Conservation (phyloP, 2,329 filamentous ascomycete genomes). For the Phoma sp. region DNA sequence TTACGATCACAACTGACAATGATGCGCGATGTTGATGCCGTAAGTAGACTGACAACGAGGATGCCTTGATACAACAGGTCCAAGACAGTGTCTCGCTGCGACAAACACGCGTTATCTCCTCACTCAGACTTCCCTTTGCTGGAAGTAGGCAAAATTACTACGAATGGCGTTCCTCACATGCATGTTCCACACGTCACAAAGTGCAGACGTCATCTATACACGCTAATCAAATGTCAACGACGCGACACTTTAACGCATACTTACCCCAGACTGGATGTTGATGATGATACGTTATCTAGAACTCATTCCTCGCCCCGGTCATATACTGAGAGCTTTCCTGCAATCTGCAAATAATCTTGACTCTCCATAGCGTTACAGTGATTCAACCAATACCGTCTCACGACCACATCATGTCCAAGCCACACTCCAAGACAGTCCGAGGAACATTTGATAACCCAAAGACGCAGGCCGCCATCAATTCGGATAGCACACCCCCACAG, state of each 20-base stretch:
- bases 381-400: not conserved
- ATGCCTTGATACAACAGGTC: not conserved
- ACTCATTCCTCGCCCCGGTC: no score
- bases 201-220: conserved; percentile 21
- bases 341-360: not conserved
- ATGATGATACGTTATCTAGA: conserved; percentile 21
- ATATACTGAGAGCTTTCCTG: not conserved
- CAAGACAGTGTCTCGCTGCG: not conserved
- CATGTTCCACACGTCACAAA: conserved; percentile 6
- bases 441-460: conserved; percentile 42
- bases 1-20: no score
- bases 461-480: conserved; percentile 30
- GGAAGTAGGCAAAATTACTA: not conserved
- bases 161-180: not conserved
- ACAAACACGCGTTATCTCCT: not conserved
- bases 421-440: conserved; percentile 41
- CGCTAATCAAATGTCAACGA: conserved; percentile 15
- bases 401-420: conserved; percentile 15
- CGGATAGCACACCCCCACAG: conserved; percentile 19
- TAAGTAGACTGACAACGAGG: not conserved
- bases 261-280: conserved; percentile 11
- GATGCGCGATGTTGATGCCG: no score
- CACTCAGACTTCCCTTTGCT: not conserved
- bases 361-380: not conserved
- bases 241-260: conserved; percentile 5